These are phyloP conservation scores for Cardiospermum halicacabum DNA, from an alignment of 345 rosid genomes.

Conservation along the genomic window DNA sequence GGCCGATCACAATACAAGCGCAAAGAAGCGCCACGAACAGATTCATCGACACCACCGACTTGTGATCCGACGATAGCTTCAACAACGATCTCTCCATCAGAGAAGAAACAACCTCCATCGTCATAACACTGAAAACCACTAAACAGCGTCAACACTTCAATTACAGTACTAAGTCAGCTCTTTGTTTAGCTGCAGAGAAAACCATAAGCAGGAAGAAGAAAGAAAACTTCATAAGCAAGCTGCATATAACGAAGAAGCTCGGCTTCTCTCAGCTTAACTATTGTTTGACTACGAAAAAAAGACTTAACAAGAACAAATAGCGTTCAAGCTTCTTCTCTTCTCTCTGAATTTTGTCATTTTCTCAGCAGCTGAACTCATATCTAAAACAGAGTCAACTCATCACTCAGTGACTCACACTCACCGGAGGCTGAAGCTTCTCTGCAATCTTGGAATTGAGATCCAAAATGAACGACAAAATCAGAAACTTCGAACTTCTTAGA, in stretches of 20 bases:
- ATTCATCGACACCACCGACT: conserved; percentile 81
- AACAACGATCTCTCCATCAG: conserved; percentile 27
- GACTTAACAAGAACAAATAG: background rate
- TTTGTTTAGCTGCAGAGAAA: conserved; percentile 4
- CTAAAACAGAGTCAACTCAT: background rate
- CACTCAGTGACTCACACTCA: conserved; percentile 3
- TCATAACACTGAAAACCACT: conserved; percentile 26
- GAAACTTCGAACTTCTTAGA: background rate
- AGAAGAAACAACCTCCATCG: conserved; percentile 25
- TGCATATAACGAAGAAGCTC: background rate
- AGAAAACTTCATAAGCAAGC: background rate
- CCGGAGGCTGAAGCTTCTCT: background rate
- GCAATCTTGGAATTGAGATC: background rate
- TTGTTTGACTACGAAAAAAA: background rate
- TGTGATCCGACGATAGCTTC: conserved; percentile 51
- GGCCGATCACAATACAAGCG: conserved; percentile 80
- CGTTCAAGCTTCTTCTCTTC: background rate
- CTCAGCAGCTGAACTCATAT: conserved; percentile 13
- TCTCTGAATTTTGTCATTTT: background rate
- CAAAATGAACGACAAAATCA: background rate
- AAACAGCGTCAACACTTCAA: background rate
- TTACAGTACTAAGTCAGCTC: background rate
- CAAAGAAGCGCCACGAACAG: conserved; percentile 85
- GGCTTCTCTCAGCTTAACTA: background rate
- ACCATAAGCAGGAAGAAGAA: background rate